phyloP scores from a whole-genome alignment of 257 asterid genomes.

The Echium plantagineum region DNA sequence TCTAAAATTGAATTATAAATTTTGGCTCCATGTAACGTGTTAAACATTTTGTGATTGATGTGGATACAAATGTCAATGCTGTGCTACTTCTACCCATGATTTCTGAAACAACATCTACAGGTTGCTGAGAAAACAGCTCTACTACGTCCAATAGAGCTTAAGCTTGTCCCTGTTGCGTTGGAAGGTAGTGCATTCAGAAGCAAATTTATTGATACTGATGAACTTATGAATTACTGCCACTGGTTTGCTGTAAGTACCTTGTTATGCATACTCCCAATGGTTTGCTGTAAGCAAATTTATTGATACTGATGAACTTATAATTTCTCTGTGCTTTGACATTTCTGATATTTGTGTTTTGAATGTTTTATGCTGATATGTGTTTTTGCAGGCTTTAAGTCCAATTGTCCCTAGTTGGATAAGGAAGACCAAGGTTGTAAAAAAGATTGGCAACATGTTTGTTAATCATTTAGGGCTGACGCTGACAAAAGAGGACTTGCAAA shows the following conservation, averaged over 20 bases:
- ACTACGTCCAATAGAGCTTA: conserved; percentile 83
- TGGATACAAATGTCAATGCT: background rate
- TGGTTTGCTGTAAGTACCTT: conserved; percentile 87
- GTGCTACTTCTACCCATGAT: background rate
- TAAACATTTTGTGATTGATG: background rate
- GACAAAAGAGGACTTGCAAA: conserved; percentile 73
- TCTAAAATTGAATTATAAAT: too few relatives aligned
- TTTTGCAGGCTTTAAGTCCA: conserved; percentile 65
- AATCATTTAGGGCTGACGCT: conserved; percentile 84
- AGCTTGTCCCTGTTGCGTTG: conserved; percentile 71
- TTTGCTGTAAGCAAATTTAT: conserved; percentile 41
- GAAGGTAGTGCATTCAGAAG: conserved; percentile 92
- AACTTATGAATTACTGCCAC: conserved; percentile 95
- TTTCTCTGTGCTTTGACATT: conserved; percentile 10
- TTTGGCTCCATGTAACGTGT: background rate
- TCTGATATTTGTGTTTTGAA: background rate
- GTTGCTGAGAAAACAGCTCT: conserved; percentile 96
- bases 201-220: conserved; percentile 81
- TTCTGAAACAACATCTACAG: conserved; percentile 29
- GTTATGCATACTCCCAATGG: conserved; percentile 3
- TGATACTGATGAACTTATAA: conserved; percentile 84
- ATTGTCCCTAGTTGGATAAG: conserved; percentile 71
- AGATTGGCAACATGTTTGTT: conserved; percentile 56
- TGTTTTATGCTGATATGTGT: conserved; percentile 11
- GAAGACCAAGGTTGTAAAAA: conserved; percentile 43